A percentile compares a stretch with the other conserved stretches of the same genome.
phyloP scores from a whole-genome alignment of 345 rosid genomes.

The Populus deltoides region DNA sequence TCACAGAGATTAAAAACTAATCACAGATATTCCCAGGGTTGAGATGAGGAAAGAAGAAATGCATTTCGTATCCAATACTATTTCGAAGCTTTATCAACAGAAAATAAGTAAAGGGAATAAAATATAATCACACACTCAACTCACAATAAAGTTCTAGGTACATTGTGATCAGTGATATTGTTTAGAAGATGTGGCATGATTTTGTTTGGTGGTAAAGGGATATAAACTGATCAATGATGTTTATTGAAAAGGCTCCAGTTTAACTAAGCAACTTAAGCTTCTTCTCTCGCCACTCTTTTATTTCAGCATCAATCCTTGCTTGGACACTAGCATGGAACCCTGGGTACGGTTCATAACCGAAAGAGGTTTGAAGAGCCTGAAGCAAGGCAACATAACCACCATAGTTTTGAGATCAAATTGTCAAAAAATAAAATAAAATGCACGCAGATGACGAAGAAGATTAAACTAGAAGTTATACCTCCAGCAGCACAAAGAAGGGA shows the following conservation, averaged over 20 bases:
- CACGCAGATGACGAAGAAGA: not conserved
- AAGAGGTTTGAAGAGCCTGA: slow-evolving; percentile 51
- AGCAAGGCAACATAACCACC: slow-evolving; percentile 9
- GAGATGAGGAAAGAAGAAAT: not conserved
- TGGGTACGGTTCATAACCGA: slow-evolving; percentile 76
- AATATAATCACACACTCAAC: not conserved
- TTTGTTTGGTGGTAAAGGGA: not conserved
- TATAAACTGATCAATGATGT: not conserved
- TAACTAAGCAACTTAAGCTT: slow-evolving; percentile 32
- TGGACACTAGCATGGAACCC: slow-evolving; percentile 66
- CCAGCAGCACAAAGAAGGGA: slow-evolving; percentile 61
- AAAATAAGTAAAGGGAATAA: not conserved
- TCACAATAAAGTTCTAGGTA: not conserved
- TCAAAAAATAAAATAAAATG: not conserved
- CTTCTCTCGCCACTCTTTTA: slow-evolving; percentile 50
- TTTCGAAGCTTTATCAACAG: not conserved
- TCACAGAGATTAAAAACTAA: too few species aligned
- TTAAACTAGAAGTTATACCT: slow-evolving; percentile 36
- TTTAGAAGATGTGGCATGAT: not conserved
- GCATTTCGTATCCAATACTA: not conserved
- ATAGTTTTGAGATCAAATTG: not conserved
- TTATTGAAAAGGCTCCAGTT: not conserved
- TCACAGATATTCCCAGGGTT: too few species aligned
- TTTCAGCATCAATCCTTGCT: slow-evolving; percentile 54
- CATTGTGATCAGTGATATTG: not conserved